Evolutionary conservation across 2,329 filamentous ascomycete genomes (phyloP), one percentile per base, ranked within the genome.

Genomic region (Apiospora hydei): DNA sequence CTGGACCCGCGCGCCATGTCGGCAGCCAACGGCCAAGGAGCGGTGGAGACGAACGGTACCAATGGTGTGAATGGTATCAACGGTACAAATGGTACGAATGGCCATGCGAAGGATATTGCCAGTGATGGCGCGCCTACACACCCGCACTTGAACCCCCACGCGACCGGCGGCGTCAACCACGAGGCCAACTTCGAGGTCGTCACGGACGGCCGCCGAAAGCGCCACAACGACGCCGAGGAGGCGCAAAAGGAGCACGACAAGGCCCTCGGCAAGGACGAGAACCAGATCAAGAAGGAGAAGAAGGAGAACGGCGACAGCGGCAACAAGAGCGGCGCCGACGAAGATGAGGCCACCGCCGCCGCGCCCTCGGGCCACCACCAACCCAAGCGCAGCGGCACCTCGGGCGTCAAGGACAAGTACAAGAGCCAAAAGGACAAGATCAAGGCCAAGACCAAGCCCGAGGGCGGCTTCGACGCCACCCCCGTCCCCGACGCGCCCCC

Each of bases 401-500:
- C 72, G 57, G 77, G 75, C 11, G 69, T 84, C 57, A 83, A 82
- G 72, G 74, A 77, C 5, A 81, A 81, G 72, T 72, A 83, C 70
- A 78, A 79, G 47, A 78, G 81, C 30, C 79, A 81, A 61, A 83
- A 82, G 72, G 76, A 83, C 67, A 82, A 82, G 71, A 70, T 83
- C 18, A 85, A 83, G 78, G 79, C 76, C 51, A 84, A 82, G 72
- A 75, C 81, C 4, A 83, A 87, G 44, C 94, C 93, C 0, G 88
- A 92, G 0, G 95, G 95, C 43, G 95, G 95, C 46, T 96, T 90
- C 81, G 95, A 97, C 81, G 81, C 85, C 47, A 97, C 94, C 0
- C 94, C 94, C 1, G 85, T 98, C 11, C 94, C 94, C 0, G 83
- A 88, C 77, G 91, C 90, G 5, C 91, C 92, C 11, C 90, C 92